phyloP scores from a whole-genome alignment of 257 asterid genomes.

The Solanum megistacrolobum region DNA sequence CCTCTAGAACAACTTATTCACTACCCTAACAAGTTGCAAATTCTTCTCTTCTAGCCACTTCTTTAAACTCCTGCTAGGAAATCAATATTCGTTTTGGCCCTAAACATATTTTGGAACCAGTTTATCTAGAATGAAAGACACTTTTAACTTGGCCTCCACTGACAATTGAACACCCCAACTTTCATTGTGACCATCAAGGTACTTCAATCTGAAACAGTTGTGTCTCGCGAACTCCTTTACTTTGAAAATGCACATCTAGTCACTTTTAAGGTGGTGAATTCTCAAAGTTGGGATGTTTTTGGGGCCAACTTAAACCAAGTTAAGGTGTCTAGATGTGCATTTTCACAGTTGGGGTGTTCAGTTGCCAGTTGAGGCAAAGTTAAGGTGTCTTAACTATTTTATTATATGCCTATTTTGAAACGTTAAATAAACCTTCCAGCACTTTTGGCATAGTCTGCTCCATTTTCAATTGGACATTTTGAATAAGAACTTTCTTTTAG shows the following conservation, averaged over 20 bases:
- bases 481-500: neutral
- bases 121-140: neutral
- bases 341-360: neutral
- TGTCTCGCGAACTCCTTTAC: neutral
- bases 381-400: neutral
- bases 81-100: neutral
- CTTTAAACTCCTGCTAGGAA: neutral
- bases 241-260: neutral
- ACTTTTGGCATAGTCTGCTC: neutral
- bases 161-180: neutral
- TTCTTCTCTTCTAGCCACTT: neutral
- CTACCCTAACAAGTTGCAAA: neutral
- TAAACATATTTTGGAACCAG: neutral
- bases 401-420: neutral
- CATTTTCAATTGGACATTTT: neutral
- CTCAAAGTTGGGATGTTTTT: neutral
- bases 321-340: neutral
- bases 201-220: neutral
- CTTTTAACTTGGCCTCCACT: neutral
- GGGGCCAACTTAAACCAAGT: neutral
- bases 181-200: neutral
- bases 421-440: neutral
- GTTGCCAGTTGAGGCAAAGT: neutral
- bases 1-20: neutral
- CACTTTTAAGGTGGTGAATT: neutral